Evolutionary conservation across 805 yeast genomes (phyloP).

Genomic region (Millerozyma acaciae): DNA sequence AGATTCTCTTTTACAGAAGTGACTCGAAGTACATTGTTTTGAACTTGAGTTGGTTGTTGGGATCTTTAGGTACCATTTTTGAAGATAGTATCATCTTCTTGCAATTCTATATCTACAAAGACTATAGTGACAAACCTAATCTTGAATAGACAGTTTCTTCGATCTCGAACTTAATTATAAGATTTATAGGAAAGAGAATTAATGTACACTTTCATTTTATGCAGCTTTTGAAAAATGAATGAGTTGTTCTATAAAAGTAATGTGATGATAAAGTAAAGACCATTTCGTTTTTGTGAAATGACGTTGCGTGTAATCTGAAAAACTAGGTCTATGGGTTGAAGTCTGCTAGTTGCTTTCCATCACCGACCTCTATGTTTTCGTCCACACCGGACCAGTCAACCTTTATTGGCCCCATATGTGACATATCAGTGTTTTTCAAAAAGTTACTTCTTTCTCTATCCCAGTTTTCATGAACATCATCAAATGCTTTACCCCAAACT

Average conservation of each 20-base stretch:
- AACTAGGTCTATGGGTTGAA: constrained; percentile 28
- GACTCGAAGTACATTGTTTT: constrained; percentile 57
- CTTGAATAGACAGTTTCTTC: neutral
- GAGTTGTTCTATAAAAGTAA: no score
- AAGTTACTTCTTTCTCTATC: constrained; percentile 61
- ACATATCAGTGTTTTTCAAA: constrained; percentile 72
- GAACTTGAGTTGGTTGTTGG: constrained; percentile 74
- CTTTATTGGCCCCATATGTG: constrained; percentile 41
- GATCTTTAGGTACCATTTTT: constrained; percentile 71
- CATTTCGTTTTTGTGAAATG: no score
- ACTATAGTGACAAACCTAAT: constrained; percentile 14
- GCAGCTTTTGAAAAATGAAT: no score
- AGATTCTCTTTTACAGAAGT: constrained; percentile 61
- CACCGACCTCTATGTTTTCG: constrained; percentile 26
- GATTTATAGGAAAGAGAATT: no score
- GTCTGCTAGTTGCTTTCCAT: constrained; percentile 38
- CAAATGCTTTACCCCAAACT: constrained; percentile 76
- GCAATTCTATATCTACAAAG: constrained; percentile 63
- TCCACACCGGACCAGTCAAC: constrained; percentile 74
- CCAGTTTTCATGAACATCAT: constrained; percentile 75
- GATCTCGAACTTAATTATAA: no score
- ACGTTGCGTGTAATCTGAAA: no score
- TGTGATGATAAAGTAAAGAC: no score
- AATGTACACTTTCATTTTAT: no score
- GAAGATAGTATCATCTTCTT: constrained; percentile 64